Conservation (phyloP, 805 yeast genomes). For the Debaryomyces maramus region DNA sequence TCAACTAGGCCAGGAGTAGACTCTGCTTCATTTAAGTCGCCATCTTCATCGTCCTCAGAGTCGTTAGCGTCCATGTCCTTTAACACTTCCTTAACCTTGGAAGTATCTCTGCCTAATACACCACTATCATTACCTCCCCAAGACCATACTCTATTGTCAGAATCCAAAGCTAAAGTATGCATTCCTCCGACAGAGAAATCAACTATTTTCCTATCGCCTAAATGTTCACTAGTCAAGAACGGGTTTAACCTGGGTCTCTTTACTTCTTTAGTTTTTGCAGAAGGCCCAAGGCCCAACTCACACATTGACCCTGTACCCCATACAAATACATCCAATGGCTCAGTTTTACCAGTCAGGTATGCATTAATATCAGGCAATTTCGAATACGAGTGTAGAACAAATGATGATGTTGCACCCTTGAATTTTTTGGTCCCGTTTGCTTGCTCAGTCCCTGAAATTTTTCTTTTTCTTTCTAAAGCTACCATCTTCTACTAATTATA, state of each 20-base stretch:
- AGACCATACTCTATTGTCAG: conserved; percentile 81
- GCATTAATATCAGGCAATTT: conserved; percentile 47
- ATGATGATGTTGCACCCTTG: conserved; percentile 35
- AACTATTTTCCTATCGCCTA: conserved; percentile 62
- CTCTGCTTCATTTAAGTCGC: conserved; percentile 84
- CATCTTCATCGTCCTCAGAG: conserved; percentile 60
- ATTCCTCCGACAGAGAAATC: conserved; percentile 95
- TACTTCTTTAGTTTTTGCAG: conserved; percentile 87
- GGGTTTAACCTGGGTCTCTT: conserved; percentile 95
- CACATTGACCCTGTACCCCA: conserved; percentile 99
- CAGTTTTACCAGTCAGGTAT: conserved; percentile 36
- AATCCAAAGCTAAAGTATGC: conserved; percentile 84
- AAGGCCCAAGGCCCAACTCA: conserved; percentile 96
- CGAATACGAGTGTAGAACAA: conserved; percentile 50
- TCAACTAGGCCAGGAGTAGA: conserved; percentile 84
- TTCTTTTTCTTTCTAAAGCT: conserved; percentile 41
- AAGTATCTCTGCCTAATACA: conserved; percentile 85
- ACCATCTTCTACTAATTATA: conserved; percentile 33
- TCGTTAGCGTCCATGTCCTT: conserved; percentile 64
- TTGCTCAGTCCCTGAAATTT: conserved; percentile 14
- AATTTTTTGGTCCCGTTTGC: conserved; percentile 22
- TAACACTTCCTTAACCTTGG: conserved; percentile 57
- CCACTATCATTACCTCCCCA: conserved; percentile 98
- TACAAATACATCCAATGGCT: conserved; percentile 74
- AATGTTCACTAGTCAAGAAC: conserved; percentile 52